These are phyloP conservation scores for Claviceps monticola DNA, from an alignment of 2,329 filamentous ascomycete species.

Conservation along the genomic window DNA sequence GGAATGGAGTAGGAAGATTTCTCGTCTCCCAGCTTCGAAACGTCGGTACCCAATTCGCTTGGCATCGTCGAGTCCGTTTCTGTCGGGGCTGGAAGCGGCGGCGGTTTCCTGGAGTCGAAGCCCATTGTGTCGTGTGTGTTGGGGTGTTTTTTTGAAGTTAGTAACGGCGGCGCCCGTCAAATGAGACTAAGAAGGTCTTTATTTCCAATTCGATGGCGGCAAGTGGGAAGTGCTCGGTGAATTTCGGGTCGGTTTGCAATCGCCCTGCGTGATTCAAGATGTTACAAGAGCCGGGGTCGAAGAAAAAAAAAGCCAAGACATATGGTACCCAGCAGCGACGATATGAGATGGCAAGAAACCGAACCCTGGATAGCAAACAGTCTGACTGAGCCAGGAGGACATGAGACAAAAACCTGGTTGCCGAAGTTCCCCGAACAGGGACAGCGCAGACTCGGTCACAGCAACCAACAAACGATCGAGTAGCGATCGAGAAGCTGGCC, in stretches of 20 bases:
- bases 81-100: slow-evolving; percentile 66
- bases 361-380: slow-evolving; percentile 1
- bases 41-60: slow-evolving; percentile 48
- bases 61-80: slow-evolving; percentile 54
- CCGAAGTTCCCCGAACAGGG: neutral
- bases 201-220: neutral
- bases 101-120: slow-evolving; percentile 40
- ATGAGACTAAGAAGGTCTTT: neutral
- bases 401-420: neutral
- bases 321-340: slow-evolving; percentile 12
- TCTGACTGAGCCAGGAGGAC: slow-evolving; percentile 1
- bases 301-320: slow-evolving; percentile 15
- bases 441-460: neutral
- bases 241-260: neutral
- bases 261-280: slow-evolving; percentile 1
- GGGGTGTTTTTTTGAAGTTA: slow-evolving; percentile 6
- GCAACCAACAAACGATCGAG: neutral
- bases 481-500: neutral
- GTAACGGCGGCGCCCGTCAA: neutral
- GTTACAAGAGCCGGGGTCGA: slow-evolving; percentile 7
- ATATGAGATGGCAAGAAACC: neutral
- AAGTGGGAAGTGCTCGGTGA: neutral
- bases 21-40: slow-evolving; percentile 54
- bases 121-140: slow-evolving; percentile 32
- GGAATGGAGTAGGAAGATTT: slow-evolving; percentile 69